phyloP scores from a whole-genome alignment of 345 rosid species.

The Eucalyptus polyanthemos region DNA sequence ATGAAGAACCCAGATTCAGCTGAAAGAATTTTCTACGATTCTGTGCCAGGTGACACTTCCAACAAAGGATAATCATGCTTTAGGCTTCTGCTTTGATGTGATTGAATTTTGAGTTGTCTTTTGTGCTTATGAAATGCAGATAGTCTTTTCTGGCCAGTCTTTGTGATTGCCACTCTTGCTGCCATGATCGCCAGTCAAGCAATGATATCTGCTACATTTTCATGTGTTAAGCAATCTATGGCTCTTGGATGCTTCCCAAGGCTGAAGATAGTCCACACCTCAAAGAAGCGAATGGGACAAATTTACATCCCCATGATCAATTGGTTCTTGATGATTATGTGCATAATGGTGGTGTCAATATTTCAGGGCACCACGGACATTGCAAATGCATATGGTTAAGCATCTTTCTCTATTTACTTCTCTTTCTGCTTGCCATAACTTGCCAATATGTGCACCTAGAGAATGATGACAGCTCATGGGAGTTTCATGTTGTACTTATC shows the following conservation, averaged over 20 bases:
- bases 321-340: constrained; percentile 91
- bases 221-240: constrained; percentile 92
- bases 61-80: neutral
- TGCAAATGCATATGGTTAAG: constrained; percentile 94
- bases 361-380: constrained; percentile 82
- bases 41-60: constrained; percentile 67
- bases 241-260: constrained; percentile 98
- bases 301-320: constrained; percentile 86
- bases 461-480: neutral
- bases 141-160: constrained; percentile 86
- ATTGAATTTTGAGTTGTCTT: neutral
- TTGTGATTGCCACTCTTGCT: constrained; percentile 71
- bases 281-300: constrained; percentile 79
- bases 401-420: neutral
- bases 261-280: constrained; percentile 92
- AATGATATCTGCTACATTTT: constrained; percentile 99
- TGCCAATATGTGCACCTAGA: neutral
- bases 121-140: constrained; percentile 16
- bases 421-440: neutral
- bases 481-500: neutral
- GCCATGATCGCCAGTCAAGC: constrained; percentile 99
- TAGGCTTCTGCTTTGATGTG: neutral
- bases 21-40: constrained; percentile 63
- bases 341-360: constrained; percentile 75
- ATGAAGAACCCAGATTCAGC: constrained; percentile 58